phyloP scores from a whole-genome alignment of 163 green algal species.

The Scenedesmus sp. region DNA sequence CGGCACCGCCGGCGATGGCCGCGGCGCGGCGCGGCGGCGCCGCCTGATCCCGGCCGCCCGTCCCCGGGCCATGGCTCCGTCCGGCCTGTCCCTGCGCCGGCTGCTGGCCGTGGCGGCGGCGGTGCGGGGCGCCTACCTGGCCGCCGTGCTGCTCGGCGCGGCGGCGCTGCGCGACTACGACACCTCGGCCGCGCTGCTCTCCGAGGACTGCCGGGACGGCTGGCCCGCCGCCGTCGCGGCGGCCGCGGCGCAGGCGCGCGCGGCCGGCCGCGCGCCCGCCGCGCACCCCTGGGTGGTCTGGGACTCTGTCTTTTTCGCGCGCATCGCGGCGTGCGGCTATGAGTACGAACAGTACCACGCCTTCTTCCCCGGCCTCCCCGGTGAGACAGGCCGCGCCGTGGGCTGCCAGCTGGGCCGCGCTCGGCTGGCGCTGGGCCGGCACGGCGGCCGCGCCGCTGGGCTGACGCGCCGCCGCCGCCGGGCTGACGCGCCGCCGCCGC shows the following conservation, averaged over 20 bases:
- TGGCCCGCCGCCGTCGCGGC: constrained; percentile 5
- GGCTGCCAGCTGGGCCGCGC: no score
- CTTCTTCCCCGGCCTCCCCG: constrained; percentile 89
- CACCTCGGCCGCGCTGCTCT: constrained; percentile 46
- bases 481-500: no score
- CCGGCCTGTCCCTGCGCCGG: not conserved
- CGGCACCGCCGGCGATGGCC: no score
- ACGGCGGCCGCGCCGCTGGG: no score
- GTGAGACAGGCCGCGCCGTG: no score
- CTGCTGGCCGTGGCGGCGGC: constrained; percentile 25
- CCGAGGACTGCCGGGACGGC: not conserved
- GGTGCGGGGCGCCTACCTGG: constrained; percentile 16
- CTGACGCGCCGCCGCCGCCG: no score
- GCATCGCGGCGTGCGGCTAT: constrained; percentile 85
- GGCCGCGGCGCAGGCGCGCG: not conserved
- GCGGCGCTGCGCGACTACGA: constrained; percentile 55
- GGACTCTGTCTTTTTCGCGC: constrained; percentile 86
- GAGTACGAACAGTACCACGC: constrained; percentile 90
- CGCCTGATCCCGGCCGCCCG: no score
- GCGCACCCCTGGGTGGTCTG: constrained; percentile 64
- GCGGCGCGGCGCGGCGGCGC: no score
- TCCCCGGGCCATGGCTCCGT: no score
- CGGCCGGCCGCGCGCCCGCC: no score
- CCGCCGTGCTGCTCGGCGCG: not conserved
- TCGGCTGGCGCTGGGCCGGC: no score